phyloP scores from a whole-genome alignment of 768 basidiomycete species.

The Clitopilus hobsonii region DNA sequence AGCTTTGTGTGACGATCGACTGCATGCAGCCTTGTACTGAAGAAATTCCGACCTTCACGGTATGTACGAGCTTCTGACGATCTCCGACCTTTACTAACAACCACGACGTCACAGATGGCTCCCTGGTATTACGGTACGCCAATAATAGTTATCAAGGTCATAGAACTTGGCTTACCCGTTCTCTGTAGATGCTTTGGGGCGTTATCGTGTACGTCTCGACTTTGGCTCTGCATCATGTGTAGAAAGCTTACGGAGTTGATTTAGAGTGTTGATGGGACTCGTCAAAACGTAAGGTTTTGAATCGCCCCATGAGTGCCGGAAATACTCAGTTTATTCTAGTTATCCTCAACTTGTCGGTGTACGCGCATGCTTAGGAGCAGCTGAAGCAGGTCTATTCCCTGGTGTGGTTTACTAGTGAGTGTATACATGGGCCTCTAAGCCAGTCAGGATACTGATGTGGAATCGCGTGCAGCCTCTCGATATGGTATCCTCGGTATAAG shows the following conservation, averaged over 20 bases:
- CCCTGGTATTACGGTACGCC: slow-evolving; percentile 55
- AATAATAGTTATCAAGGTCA: too few relatives aligned
- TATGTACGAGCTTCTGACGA: slow-evolving; percentile 12
- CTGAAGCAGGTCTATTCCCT: slow-evolving; percentile 71
- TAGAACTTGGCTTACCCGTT: too few relatives aligned
- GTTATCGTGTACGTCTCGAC: slow-evolving; percentile 56
- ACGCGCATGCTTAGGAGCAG: slow-evolving; percentile 55
- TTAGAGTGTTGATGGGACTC: slow-evolving; percentile 62
- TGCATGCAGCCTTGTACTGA: slow-evolving; percentile 43
- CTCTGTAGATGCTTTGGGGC: slow-evolving; percentile 57
- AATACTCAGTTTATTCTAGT: slow-evolving; percentile 22
- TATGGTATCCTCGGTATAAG: slow-evolving; percentile 66
- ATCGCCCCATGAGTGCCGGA: background rate
- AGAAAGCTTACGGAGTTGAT: too few relatives aligned
- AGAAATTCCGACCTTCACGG: slow-evolving; percentile 62
- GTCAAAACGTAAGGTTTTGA: slow-evolving; percentile 48
- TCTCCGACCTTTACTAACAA: background rate
- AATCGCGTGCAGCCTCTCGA: slow-evolving; percentile 38
- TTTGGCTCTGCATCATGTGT: too few relatives aligned
- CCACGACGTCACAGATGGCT: slow-evolving; percentile 42
- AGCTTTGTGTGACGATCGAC: background rate
- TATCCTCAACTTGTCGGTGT: slow-evolving; percentile 58
- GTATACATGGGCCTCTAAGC: background rate
- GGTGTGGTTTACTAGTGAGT: slow-evolving; percentile 70
- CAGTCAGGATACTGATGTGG: background rate